These are phyloP conservation scores for Candida orba DNA, from an alignment of 805 yeast genomes.

Conservation along the genomic window DNA sequence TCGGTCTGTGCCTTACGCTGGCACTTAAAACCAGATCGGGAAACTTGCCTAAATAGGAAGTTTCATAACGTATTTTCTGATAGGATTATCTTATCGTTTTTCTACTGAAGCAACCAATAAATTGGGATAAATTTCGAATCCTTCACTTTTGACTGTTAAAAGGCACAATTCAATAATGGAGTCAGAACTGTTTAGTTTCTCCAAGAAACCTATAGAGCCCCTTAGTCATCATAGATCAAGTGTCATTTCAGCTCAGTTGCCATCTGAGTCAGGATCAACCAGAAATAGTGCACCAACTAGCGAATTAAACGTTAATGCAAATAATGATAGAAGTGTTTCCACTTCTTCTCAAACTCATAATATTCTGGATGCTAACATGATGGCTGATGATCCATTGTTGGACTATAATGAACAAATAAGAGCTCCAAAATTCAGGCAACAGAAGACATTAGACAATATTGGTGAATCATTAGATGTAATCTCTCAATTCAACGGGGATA, in stretches of 20 bases:
- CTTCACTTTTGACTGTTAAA: background rate
- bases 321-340: background rate
- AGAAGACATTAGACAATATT: constrained; percentile 5
- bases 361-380: constrained; percentile 8
- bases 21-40: background rate
- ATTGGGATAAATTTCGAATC: background rate
- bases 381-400: constrained; percentile 20
- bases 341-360: background rate
- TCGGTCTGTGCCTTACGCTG: background rate
- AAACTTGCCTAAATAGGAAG: constrained; percentile 6
- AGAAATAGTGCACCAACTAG: background rate
- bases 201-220: constrained; percentile 20
- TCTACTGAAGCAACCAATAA: background rate
- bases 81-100: background rate
- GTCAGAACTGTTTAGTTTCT: constrained; percentile 20
- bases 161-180: constrained; percentile 2
- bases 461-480: constrained; percentile 8
- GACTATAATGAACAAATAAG: constrained; percentile 25
- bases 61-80: constrained; percentile 2
- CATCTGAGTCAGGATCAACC: constrained; percentile 10
- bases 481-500: background rate
- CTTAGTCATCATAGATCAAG: constrained; percentile 9
- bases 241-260: constrained; percentile 18
- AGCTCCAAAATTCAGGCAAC: constrained; percentile 21
- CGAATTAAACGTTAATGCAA: background rate